Evolutionary conservation across 176 grass and related monocot species (phyloP), one percentile per base, ranked within the genome.

Genomic region (Dactylis glomerata): DNA sequence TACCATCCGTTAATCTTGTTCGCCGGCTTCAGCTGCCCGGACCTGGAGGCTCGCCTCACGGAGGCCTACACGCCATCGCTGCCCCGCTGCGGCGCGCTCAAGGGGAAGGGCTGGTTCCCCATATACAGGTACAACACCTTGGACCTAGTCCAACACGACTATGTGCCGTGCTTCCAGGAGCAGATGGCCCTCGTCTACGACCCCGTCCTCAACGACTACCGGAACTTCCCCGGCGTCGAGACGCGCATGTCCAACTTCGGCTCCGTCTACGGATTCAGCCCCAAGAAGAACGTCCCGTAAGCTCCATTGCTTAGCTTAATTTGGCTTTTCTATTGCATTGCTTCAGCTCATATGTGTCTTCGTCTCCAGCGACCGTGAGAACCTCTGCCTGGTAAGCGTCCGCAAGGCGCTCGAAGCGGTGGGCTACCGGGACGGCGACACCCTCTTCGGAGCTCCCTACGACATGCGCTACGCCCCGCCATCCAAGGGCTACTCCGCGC

Each of bases 171-270:
- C 45, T 47, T 47, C 45, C 45, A 22, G 16, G 75, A 77, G 51
- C 75, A 58, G 51, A 58, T 77, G 75, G 13, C 51, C 12, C 49
- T 77, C 52, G 33, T 58, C 20, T 77, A 77, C 33, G 75, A 58
- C 6, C 51, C 75, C 11, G 20, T 9, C 10, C 32, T 13, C 51
- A 4, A 24, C 10, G 51, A 77, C 20, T 58, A 40, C 33, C 75
- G 75, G 10, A 40, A 77, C 75, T 2, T 26, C 22, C 51, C 75
- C 52, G 75, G 75, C 52, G 51, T 77, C 1, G 33, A 9, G 33
- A 77, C 75, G 10, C 32, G 52, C 22, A 51, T 77, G 10, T 51
- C 51, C 32, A 26, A 41, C 75, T 77, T 77, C 33, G 32, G 75
- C 51, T 40, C 52, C 52, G 33, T 33, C 1, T 10, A 22, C 10